These are phyloP conservation scores for Penicillium dipodomyicola DNA, from an alignment of 495 filamentous ascomycete species.

Conservation along the genomic window DNA sequence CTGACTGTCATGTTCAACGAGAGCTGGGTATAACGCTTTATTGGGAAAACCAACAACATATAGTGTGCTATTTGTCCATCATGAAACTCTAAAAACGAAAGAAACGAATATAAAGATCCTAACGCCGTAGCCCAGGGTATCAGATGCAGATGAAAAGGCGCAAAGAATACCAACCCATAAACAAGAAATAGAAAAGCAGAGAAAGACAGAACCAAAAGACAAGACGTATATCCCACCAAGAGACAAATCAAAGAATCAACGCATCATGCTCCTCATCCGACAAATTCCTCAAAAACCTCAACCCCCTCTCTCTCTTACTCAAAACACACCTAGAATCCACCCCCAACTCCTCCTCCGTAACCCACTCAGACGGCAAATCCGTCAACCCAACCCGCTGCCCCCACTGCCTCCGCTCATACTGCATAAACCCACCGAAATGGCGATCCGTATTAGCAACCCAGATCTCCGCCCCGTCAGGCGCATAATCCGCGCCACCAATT, in stretches of 20 bases:
- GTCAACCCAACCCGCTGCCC: constrained; percentile 30
- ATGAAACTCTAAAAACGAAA: background rate
- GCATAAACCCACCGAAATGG: constrained; percentile 75
- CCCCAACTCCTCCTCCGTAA: constrained; percentile 34
- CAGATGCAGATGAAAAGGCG: constrained; percentile 22
- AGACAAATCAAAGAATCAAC: constrained; percentile 29
- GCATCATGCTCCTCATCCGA: constrained; percentile 38
- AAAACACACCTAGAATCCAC: constrained; percentile 37
- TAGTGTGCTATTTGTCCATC: no score
- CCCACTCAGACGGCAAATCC: constrained; percentile 41
- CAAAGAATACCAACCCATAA: constrained; percentile 11
- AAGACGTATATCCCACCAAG: constrained; percentile 14
- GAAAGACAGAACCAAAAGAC: constrained; percentile 15
- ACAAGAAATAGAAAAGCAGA: background rate
- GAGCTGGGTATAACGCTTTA: no score
- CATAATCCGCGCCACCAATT: constrained; percentile 72
- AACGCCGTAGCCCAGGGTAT: constrained; percentile 29
- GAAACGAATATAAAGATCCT: constrained; percentile 3
- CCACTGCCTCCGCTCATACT: constrained; percentile 62
- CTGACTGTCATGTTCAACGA: no score
- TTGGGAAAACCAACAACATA: background rate
- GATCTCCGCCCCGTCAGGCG: constrained; percentile 67
- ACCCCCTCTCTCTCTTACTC: constrained; percentile 31
- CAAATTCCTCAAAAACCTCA: constrained; percentile 36
- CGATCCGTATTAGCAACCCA: constrained; percentile 73